A percentile compares a stretch with the other conserved stretches of the same genome.
phyloP scores from a whole-genome alignment of 1,284 basidiomycete genomes.

The Rhodofomes roseus region DNA sequence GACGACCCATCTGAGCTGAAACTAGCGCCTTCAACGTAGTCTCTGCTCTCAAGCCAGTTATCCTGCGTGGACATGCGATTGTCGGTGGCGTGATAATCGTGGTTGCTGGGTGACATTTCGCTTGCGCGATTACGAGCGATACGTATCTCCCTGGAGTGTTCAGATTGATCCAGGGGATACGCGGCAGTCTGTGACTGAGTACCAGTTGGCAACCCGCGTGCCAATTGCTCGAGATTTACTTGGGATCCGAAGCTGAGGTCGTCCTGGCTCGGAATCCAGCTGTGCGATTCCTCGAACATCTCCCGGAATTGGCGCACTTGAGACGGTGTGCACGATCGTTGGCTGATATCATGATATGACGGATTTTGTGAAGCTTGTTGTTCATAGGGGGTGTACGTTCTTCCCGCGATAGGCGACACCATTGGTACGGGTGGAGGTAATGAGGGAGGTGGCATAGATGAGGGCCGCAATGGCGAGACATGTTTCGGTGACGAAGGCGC shows the following conservation, averaged over 20 bases:
- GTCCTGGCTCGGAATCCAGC: background rate
- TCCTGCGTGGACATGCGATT: too few species aligned
- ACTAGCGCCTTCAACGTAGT: background rate
- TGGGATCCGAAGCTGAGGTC: background rate
- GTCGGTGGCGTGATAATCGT: too few species aligned
- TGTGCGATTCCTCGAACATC: background rate
- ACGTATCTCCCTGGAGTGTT: conserved; percentile 20
- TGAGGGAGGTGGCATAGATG: background rate
- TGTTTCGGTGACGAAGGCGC: background rate
- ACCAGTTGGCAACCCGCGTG: background rate
- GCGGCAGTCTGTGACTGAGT: background rate
- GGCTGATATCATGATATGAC: background rate
- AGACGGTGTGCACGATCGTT: background rate
- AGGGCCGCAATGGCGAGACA: background rate
- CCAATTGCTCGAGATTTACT: background rate
- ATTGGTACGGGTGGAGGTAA: conserved; percentile 12
- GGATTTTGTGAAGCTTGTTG: background rate
- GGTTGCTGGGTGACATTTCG: too few species aligned
- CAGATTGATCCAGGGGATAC: too few species aligned
- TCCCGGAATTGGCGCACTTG: background rate
- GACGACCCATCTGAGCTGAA: background rate
- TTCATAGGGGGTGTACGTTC: too few species aligned
- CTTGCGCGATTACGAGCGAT: background rate
- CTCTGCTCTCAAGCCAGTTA: too few species aligned
- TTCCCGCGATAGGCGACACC: conserved; percentile 31